Evolutionary conservation across 306 rosid species (phyloP).

Genomic region (Corylus heterophylla): DNA sequence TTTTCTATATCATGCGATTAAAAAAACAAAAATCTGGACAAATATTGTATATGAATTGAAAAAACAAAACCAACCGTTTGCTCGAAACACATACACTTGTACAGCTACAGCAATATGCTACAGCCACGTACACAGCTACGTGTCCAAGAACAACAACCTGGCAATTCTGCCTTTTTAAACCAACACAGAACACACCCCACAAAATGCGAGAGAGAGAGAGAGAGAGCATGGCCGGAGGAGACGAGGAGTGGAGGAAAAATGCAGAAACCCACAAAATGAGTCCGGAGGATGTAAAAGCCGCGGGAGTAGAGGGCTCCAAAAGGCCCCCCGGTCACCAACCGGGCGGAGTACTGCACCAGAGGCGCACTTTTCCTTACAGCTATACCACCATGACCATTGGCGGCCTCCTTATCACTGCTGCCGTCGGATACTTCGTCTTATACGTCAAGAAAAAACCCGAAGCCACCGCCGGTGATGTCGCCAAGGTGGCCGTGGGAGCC

Average conservation of each 20-base stretch:
- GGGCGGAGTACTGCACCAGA: slow-evolving; percentile 65
- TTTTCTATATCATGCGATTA: too few species aligned
- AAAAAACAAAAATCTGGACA: too few species aligned
- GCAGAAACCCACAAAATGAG: slow-evolving; percentile 69
- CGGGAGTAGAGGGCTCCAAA: slow-evolving; percentile 64
- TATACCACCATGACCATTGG: slow-evolving; percentile 33
- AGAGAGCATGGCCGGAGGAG: slow-evolving; percentile 33
- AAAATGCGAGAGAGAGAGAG: not conserved
- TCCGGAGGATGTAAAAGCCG: slow-evolving; percentile 51
- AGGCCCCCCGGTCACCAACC: slow-evolving; percentile 61
- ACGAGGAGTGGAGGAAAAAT: slow-evolving; percentile 54
- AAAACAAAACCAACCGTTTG: too few species aligned
- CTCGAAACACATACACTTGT: not conserved
- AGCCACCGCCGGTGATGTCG: slow-evolving; percentile 66
- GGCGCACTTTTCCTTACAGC: slow-evolving; percentile 51
- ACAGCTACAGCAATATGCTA: not conserved
- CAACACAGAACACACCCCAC: not conserved
- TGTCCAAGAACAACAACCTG: not conserved
- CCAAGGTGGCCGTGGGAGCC: slow-evolving; percentile 52
- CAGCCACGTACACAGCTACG: slow-evolving; percentile 2
- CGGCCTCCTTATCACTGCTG: slow-evolving; percentile 45
- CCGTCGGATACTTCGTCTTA: slow-evolving; percentile 50
- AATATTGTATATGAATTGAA: too few species aligned
- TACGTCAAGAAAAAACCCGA: slow-evolving; percentile 63
- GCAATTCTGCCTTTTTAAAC: not conserved